Base-by-base conservation (phyloP, 1,284 basidiomycete genomes). In the Trichosporon sp. region DNA sequence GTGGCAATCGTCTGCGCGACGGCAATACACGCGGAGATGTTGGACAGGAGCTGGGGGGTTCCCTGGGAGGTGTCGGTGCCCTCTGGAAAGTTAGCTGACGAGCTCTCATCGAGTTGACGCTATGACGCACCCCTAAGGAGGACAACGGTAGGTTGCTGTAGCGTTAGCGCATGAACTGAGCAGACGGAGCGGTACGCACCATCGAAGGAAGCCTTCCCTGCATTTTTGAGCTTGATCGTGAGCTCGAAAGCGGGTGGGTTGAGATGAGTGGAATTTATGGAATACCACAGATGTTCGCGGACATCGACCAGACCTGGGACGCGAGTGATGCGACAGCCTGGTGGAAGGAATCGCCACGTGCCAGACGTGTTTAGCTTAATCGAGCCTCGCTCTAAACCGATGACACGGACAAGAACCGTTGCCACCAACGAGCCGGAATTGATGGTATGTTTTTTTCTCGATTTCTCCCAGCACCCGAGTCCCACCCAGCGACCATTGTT, bases 11-110 rank as follows among this genome's bases (percentile, higher is more conserved):
- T 97, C 80, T 93, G 89, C 67, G 94, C 87, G 76, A 98, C 91
- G 10, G 94, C 93, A 68, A 96, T 89, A 85, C 95, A 97, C 84
- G 95, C 95, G 19, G 92, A 91, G 82, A 98, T 98, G 85, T 99
- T 99, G 71, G 94, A 96, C 64, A 99, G 88, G 67, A 98, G 86
- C 85, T 99, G 96, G 10, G 91, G 90, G 75, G 91, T 94, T 80
- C 96, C 96, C 86, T 98, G 96, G 16, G 95, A 98, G 8, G 93
- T 91, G 85, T 98, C 96, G 76, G 96, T 98, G 80, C 96, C 96
- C 87, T 98, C 93, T 84, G 74, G 21, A 21, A 21, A n/a, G 72
- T 73, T 56, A 73, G 65, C 67, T 51, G 12, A 35, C 32, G 19
- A 2, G 16, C 31, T 32, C 40, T 48, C 26, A 48, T 32, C 46